Evolutionary conservation across 73 alveolate genomes (phyloP).

Genomic region (Vitrella brassicaformis): DNA sequence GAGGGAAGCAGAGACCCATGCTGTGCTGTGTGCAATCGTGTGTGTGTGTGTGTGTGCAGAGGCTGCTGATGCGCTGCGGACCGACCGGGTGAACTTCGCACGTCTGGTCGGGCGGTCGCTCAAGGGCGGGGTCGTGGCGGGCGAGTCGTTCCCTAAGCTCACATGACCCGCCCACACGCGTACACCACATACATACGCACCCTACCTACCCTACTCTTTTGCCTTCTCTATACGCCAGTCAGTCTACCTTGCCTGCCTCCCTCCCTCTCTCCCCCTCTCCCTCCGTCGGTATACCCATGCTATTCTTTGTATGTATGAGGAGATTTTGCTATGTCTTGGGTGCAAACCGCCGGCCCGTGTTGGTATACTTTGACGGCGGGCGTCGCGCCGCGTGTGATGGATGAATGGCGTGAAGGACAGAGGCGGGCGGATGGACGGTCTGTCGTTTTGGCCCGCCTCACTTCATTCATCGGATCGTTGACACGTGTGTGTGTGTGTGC

Average conservation of each 20-base stretch:
- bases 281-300: neutral
- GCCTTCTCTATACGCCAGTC: too few relatives aligned
- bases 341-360: too few relatives aligned
- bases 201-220: too few relatives aligned
- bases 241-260: too few relatives aligned
- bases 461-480: neutral
- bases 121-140: constrained; percentile 51
- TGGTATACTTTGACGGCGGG: neutral
- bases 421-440: neutral
- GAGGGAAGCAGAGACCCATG: too few relatives aligned
- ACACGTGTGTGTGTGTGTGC: too few relatives aligned
- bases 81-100: constrained; percentile 38
- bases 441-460: neutral
- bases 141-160: constrained; percentile 54
- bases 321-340: neutral
- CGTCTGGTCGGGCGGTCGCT: constrained; percentile 57
- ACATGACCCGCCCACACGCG: too few relatives aligned
- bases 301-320: too few relatives aligned
- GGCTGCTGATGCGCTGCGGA: constrained; percentile 78
- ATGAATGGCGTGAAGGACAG: too few relatives aligned
- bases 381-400: too few relatives aligned
- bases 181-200: too few relatives aligned
- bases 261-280: neutral
- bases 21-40: neutral
- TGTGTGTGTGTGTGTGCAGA: constrained; percentile 22